A percentile compares a stretch with the other conserved stretches of the same genome.
Evolutionary conservation across 2,329 filamentous ascomycete genomes (phyloP).

Genomic region (Botryosphaeria dothidea): DNA sequence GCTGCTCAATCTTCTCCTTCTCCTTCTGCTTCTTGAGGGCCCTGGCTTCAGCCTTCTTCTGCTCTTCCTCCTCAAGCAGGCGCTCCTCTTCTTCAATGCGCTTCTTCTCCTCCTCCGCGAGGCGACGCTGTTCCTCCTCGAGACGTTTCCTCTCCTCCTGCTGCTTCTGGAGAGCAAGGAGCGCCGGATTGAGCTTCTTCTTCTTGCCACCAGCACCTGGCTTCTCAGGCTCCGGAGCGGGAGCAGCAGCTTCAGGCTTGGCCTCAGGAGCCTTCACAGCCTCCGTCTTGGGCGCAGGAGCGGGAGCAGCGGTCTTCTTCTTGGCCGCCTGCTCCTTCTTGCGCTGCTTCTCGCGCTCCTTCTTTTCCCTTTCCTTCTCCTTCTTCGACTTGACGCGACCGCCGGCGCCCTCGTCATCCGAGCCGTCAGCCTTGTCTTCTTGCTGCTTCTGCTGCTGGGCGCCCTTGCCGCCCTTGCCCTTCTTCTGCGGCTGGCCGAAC

Average conservation of each 20-base stretch:
- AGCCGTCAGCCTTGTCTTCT: slow-evolving; percentile 27
- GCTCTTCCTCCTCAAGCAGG: slow-evolving; percentile 65
- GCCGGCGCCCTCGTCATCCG: slow-evolving; percentile 43
- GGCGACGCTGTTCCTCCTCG: slow-evolving; percentile 64
- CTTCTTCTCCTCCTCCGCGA: slow-evolving; percentile 64
- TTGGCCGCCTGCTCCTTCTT: slow-evolving; percentile 86
- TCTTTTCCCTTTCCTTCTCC: slow-evolving; percentile 97
- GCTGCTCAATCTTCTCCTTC: slow-evolving; percentile 81
- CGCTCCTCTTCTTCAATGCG: slow-evolving; percentile 67
- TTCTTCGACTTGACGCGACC: slow-evolving; percentile 83
- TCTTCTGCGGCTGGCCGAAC: slow-evolving; percentile 74
- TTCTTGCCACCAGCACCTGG: slow-evolving; percentile 64
- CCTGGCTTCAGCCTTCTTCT: slow-evolving; percentile 71
- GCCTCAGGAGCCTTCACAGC: slow-evolving; percentile 45
- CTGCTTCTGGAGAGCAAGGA: slow-evolving; percentile 75
- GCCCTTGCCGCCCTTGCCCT: slow-evolving; percentile 60
- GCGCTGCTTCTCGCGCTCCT: slow-evolving; percentile 95
- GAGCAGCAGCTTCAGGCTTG: slow-evolving; percentile 34
- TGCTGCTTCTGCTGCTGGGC: slow-evolving; percentile 28
- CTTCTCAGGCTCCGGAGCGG: slow-evolving; percentile 35
- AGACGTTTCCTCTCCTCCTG: slow-evolving; percentile 72
- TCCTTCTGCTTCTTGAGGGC: slow-evolving; percentile 81
- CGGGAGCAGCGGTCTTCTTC: slow-evolving; percentile 58
- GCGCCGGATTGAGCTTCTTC: slow-evolving; percentile 82
- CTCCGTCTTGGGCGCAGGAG: slow-evolving; percentile 45